These are phyloP conservation scores for Leccinum fuscescens DNA, from an alignment of 1,284 basidiomycete species.

Conservation along the genomic window DNA sequence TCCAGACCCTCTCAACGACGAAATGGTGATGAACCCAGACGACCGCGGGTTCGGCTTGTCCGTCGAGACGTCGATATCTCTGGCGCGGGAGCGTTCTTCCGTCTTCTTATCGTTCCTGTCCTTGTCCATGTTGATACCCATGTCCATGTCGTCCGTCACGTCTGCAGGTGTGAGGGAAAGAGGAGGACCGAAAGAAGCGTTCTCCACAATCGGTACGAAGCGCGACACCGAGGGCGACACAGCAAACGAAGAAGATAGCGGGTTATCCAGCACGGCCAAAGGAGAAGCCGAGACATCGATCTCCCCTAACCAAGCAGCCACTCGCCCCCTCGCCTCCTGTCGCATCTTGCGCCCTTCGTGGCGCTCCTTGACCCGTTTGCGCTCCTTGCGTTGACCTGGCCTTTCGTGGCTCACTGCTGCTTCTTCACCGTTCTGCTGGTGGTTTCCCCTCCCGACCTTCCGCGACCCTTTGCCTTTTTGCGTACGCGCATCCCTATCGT, in stretches of 20 bases:
- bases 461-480: constrained; percentile 31
- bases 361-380: constrained; percentile 27
- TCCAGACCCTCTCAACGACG: constrained; percentile 40
- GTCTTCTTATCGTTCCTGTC: neutral
- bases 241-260: constrained; percentile 11
- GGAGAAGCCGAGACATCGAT: constrained; percentile 53
- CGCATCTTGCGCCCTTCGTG: constrained; percentile 40
- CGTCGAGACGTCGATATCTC: neutral
- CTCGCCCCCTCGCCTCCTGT: constrained; percentile 61
- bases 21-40: constrained; percentile 68
- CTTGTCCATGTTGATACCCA: neutral
- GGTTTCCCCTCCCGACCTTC: constrained; percentile 28
- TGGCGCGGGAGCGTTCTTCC: constrained; percentile 2
- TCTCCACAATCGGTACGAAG: constrained; percentile 25
- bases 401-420: constrained; percentile 24
- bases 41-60: constrained; percentile 62
- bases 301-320: constrained; percentile 71
- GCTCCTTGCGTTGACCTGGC: constrained; percentile 27
- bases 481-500: constrained; percentile 31
- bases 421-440: constrained; percentile 27
- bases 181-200: constrained; percentile 20
- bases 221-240: constrained; percentile 23
- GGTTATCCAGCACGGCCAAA: constrained; percentile 16
- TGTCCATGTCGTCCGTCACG: constrained; percentile 10
- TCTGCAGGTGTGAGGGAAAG: constrained; percentile 9